Percentiles rank a stretch among this genome's conserved stretches.
These are phyloP conservation scores for Panaeolus papilionaceus DNA, from an alignment of 768 basidiomycete genomes.

Conservation along the genomic window DNA sequence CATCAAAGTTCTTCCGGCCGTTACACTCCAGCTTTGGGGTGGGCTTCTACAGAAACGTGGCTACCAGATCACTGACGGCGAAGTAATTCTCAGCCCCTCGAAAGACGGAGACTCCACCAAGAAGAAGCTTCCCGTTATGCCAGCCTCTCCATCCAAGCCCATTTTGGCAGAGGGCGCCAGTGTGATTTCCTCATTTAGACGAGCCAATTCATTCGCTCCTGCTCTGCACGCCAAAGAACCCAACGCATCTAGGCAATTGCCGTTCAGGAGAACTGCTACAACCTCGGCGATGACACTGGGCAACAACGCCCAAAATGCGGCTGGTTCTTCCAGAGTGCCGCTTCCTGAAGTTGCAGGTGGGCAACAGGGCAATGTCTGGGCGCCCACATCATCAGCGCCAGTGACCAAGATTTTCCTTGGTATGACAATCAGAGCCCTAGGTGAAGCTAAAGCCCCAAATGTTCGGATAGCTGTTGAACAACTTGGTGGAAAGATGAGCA, in stretches of 20 bases:
- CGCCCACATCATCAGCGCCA: slow-evolving; percentile 19
- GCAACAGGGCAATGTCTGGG: slow-evolving; percentile 20
- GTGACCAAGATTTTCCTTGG: slow-evolving; percentile 56
- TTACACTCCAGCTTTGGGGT: slow-evolving; percentile 75
- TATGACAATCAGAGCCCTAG: slow-evolving; percentile 61
- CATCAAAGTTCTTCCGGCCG: slow-evolving; percentile 62
- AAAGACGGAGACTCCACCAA: slow-evolving; percentile 38
- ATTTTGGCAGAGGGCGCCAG: slow-evolving; percentile 33
- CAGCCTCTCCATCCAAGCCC: slow-evolving; percentile 24
- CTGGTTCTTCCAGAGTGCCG: slow-evolving; percentile 23
- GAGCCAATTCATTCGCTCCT: slow-evolving; percentile 70
- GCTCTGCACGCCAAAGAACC: slow-evolving; percentile 28
- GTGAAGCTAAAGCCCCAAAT: slow-evolving; percentile 64
- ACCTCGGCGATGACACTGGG: slow-evolving; percentile 32
- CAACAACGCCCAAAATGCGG: slow-evolving; percentile 13
- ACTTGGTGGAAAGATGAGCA: slow-evolving; percentile 57
- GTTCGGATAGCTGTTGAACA: slow-evolving; percentile 68
- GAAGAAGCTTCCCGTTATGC: slow-evolving; percentile 20
- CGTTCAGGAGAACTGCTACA: slow-evolving; percentile 50
- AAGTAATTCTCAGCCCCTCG: slow-evolving; percentile 66
- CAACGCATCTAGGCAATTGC: slow-evolving; percentile 39
- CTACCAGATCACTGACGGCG: slow-evolving; percentile 63
- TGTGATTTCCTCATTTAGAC: slow-evolving; percentile 65
- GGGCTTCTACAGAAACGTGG: slow-evolving; percentile 71
- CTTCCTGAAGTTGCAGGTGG: slow-evolving; percentile 28